These are phyloP conservation scores for Zygnema cylindricum DNA, from an alignment of 139 green algal genomes.

Conservation along the genomic window DNA sequence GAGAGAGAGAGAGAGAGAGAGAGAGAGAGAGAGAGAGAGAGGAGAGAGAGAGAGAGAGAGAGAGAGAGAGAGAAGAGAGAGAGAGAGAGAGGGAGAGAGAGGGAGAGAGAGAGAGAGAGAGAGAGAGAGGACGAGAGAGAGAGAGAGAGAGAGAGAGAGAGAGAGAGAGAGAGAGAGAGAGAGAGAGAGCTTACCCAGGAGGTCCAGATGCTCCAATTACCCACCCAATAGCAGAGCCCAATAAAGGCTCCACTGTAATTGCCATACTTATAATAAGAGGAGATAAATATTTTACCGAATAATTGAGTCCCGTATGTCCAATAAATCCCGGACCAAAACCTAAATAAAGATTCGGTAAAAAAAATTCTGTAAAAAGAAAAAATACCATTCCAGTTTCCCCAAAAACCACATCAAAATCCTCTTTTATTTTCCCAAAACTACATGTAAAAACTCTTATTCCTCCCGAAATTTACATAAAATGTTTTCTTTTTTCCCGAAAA, in stretches of 20 bases:
- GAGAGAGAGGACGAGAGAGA: neutral
- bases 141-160: neutral
- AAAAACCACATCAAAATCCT: too few relatives aligned
- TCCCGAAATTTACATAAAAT: too few relatives aligned
- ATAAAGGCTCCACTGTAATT: slow-evolving; percentile 79
- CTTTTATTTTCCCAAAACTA: too few relatives aligned
- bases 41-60: neutral
- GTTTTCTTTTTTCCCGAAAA: neutral
- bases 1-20: neutral
- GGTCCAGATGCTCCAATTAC: slow-evolving; percentile 61
- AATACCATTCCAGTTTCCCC: too few relatives aligned
- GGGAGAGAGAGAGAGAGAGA: neutral
- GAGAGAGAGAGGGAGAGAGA: neutral
- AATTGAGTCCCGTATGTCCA: slow-evolving; percentile 50
- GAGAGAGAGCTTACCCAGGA: slow-evolving; percentile 8
- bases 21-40: neutral
- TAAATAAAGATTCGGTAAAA: slow-evolving; percentile 30
- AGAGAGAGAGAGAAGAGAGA: neutral
- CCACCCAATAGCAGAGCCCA: slow-evolving; percentile 81
- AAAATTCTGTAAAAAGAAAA: slow-evolving; percentile 9
- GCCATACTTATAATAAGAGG: slow-evolving; percentile 74
- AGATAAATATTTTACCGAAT: slow-evolving; percentile 67
- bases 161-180: neutral
- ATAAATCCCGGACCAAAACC: slow-evolving; percentile 20
- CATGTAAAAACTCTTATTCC: too few relatives aligned